Base-by-base conservation (phyloP, 2,329 filamentous ascomycete genomes). In the Orbilia blumenaviensis region DNA sequence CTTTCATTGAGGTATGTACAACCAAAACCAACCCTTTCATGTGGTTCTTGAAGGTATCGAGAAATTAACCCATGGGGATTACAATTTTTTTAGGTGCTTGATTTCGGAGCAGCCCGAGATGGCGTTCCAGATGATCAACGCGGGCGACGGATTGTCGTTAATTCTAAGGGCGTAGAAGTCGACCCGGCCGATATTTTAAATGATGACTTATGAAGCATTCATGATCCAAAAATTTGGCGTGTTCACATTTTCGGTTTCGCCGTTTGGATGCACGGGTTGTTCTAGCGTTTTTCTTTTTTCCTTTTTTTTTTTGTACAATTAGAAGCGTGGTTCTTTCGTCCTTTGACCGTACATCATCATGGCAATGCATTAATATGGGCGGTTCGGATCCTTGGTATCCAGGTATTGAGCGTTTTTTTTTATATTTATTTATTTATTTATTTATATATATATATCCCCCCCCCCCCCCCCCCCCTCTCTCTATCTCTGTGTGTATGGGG, bases 81-180 rank as follows among this genome's bases (percentile, higher is more conserved):
- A 54, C n/a, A n/a, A n/a, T n/a, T n/a, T n/a, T n/a, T n/a, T n/a
- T 50, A 98, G 95, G 94, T 99, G 79, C 90, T 99, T 75, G 95
- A 99, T 84, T 99, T 98, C 84, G 95, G 95, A 73, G 95, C 95
- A 78, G 90, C 92, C 54, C 91, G 95, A 79, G 95, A 99, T 81
- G 94, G 94, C 63, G 88, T 93, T 75, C 88, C 92, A 2, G 87
- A 89, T 14, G 89, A 91, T 78, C 88, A 94, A 80, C 89, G 94
- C 48, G 94, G 94, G 46, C 89, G 89, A 79, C 90, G 94, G 52
- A 93, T 94, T 67, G 83, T 91, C n/a, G 84, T 90, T 7, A 89
- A 90, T 77, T 63, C 78, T 10, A 62, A 78, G 25, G 80, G 80
- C 16, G 68, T 75, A n/a, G 80, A 80, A 56, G 67, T 80, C 36